Base-by-base conservation (phyloP, 116 monocot genomes). In the Dioscorea cayenensis region DNA sequence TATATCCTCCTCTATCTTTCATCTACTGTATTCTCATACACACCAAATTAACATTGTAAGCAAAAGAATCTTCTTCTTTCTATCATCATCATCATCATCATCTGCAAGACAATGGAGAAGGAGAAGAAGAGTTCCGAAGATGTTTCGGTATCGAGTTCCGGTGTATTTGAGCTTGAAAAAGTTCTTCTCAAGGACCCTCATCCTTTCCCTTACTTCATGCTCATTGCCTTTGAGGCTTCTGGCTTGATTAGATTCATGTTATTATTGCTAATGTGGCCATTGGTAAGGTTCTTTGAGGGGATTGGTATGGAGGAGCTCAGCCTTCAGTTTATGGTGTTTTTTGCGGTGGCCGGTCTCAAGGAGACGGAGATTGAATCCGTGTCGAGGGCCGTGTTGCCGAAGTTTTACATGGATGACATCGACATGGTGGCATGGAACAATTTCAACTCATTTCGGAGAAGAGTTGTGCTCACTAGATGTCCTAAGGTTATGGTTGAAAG, bases 161-260 rank as follows among this genome's bases (percentile, higher is more conserved):
- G 83, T 3, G 79, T 83, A 20, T 62, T 89, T 11, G 83, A 95
- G 85, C 81, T 95, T 17, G 95, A 95, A 17, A 92, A 92, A 0
- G 66, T 74, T 2, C 84, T 96, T 12, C 87, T 96, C 61, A 76
- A 67, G 61, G 69, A 79, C 75, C 21, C 55, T 2, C 85, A 92
- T 65, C 64, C 79, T 1, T 96, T 96, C 72, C 92, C 95, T 7
- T 96, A 88, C 87, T 90, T 92, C 87, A 90, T 90, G 92, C 84
- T 96, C 14, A 66, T 89, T 5, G 89, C 95, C 6, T 96, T 96
- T 71, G 95, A 96, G 72, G 76, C 84, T 13, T 87, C 90, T 16
- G 87, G 95, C 32, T 60, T 95, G 13, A 11, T 87, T 37, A 70
- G 95, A 2, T 92, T 96, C 75, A 63, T 68, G 0, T 0, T 72